Evolutionary conservation across 2,329 filamentous ascomycete species (phyloP).

Genomic region (Alternaria sp.): DNA sequence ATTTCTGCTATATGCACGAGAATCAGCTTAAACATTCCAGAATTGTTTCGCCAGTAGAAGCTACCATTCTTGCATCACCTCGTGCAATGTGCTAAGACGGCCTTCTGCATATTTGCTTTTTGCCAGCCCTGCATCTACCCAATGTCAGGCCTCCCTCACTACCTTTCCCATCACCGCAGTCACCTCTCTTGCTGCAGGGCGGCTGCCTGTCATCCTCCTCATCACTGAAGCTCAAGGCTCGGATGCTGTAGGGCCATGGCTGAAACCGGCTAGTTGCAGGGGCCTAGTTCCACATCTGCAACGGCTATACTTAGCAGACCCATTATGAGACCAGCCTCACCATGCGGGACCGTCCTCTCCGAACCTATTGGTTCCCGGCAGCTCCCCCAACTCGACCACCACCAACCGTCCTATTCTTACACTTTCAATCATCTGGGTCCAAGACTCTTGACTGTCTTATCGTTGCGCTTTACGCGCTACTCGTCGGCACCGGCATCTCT

Average conservation of each 20-base stretch:
- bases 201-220: slow-evolving; percentile 11
- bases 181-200: not conserved
- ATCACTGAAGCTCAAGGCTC: slow-evolving; percentile 18
- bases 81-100: not conserved
- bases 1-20: slow-evolving; percentile 33
- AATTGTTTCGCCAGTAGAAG: slow-evolving; percentile 20
- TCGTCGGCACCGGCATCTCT: not conserved
- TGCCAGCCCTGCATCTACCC: slow-evolving; percentile 9
- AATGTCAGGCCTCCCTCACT: slow-evolving; percentile 5
- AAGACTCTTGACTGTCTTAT: slow-evolving; percentile 5
- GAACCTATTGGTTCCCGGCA: slow-evolving; percentile 37
- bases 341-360: slow-evolving; percentile 37
- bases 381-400: slow-evolving; percentile 11
- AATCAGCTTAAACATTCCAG: slow-evolving; percentile 19
- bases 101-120: not conserved
- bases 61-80: slow-evolving; percentile 1
- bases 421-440: not conserved
- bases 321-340: slow-evolving; percentile 26
- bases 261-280: slow-evolving; percentile 47
- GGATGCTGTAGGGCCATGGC: slow-evolving; percentile 38
- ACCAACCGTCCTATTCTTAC: slow-evolving; percentile 11
- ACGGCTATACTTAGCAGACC: slow-evolving; percentile 48
- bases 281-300: slow-evolving; percentile 47
- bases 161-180: slow-evolving; percentile 2
- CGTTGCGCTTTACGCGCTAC: slow-evolving; percentile 10